Evolutionary conservation across 129 eudicot species (phyloP).

Genomic region (Apium graveolens): DNA sequence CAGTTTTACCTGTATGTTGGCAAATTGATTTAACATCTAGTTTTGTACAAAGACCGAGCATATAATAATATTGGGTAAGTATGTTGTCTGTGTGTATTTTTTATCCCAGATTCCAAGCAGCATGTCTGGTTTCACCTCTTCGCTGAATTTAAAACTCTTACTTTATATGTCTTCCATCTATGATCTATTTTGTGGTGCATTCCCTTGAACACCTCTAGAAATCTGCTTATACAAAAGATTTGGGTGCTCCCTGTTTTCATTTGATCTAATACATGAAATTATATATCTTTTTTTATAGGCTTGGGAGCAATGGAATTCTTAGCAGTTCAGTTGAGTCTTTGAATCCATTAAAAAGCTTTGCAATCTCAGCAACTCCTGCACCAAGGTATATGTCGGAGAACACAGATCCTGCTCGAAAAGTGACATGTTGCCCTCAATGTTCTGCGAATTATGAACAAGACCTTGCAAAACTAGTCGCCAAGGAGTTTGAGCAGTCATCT

Average conservation of each 20-base stretch:
- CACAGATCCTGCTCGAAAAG: conserved; percentile 31
- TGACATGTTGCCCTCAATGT: conserved; percentile 58
- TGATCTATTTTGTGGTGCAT: background rate
- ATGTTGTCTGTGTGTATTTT: background rate
- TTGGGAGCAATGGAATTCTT: conserved; percentile 49
- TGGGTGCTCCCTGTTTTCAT: background rate
- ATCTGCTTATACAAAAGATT: background rate
- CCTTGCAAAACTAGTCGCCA: conserved; percentile 31
- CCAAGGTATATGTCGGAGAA: conserved; percentile 37
- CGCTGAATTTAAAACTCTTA: background rate
- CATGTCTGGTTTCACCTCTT: background rate
- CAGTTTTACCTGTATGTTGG: background rate
- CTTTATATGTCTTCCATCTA: background rate
- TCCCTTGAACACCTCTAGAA: background rate
- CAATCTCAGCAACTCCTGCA: conserved; percentile 28
- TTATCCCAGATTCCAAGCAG: background rate
- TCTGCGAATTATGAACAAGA: conserved; percentile 60
- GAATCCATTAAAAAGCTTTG: conserved; percentile 39
- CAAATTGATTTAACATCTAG: background rate
- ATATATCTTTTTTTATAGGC: conserved; percentile 24
- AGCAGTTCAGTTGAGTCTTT: conserved; percentile 50
- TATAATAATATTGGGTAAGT: background rate
- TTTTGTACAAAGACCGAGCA: background rate
- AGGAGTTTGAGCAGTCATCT: conserved; percentile 39
- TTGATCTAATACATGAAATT: background rate